phyloP scores from a whole-genome alignment of 192 early-diverging fungal species.

The Phycomyces nitens region DNA sequence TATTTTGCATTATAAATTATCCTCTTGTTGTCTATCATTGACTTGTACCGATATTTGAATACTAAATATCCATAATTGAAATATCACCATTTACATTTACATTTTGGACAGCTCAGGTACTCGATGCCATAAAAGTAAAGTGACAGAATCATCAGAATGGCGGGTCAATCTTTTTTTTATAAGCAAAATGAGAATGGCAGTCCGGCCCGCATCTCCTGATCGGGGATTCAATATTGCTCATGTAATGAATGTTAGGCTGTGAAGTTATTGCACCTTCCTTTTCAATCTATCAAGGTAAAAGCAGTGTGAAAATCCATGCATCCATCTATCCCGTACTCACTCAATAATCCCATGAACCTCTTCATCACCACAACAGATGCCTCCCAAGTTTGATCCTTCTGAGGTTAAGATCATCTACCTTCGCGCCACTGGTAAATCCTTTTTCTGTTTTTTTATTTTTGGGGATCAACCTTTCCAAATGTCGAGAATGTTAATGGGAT shows the following conservation, averaged over 20 bases:
- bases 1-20: too few species aligned
- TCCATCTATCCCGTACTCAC: conserved; percentile 11
- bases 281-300: background rate
- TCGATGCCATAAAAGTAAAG: too few species aligned
- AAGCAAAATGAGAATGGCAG: background rate
- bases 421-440: conserved; percentile 72
- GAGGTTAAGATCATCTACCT: conserved; percentile 85
- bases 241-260: background rate
- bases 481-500: background rate
- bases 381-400: conserved; percentile 86
- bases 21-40: too few species aligned
- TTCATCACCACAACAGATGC: conserved; percentile 31
- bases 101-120: too few species aligned
- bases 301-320: conserved; percentile 11
- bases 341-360: background rate
- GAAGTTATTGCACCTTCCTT: conserved; percentile 1
- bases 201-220: background rate
- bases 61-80: too few species aligned
- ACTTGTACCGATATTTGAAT: too few species aligned
- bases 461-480: background rate
- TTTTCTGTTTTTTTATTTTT: background rate
- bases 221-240: background rate
- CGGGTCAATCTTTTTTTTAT: too few species aligned
- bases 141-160: too few species aligned
- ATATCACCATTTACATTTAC: too few species aligned